Conservation (phyloP, 257 asterid genomes). For the Cynanchum wilfordii region DNA sequence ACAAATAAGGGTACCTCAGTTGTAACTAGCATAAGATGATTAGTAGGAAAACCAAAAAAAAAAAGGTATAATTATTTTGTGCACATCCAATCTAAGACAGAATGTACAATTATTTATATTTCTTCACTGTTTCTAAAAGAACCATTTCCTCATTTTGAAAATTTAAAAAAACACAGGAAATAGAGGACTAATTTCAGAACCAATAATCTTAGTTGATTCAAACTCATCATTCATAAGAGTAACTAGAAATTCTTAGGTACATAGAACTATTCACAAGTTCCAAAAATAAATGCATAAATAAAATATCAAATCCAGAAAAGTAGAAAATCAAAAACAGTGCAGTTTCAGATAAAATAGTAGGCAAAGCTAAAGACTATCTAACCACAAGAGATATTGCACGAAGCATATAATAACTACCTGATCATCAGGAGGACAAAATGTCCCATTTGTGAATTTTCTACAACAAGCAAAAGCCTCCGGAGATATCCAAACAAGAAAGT, state of each 20-base stretch:
- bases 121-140: not conserved
- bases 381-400: not conserved
- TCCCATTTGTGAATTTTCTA: conserved; percentile 72
- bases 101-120: not conserved
- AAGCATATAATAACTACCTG: conserved; percentile 43
- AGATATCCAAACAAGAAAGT: conserved; percentile 90
- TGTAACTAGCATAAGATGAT: not conserved
- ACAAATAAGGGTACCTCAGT: not conserved
- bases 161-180: not conserved
- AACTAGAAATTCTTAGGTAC: not conserved
- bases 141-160: not conserved
- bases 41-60: not conserved
- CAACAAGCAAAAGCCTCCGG: conserved; percentile 99
- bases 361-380: conserved; percentile 2
- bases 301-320: not conserved
- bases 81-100: not conserved
- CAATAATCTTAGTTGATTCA: not conserved
- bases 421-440: conserved; percentile 90
- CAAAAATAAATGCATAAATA: not conserved
- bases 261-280: not conserved
- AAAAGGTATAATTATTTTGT: no score
- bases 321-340: not conserved
- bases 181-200: not conserved
- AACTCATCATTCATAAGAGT: not conserved
- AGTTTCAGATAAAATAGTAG: conserved; percentile 8